Conservation (phyloP, 2,329 filamentous ascomycete species). For the Talaromyces albobiverticillius region DNA sequence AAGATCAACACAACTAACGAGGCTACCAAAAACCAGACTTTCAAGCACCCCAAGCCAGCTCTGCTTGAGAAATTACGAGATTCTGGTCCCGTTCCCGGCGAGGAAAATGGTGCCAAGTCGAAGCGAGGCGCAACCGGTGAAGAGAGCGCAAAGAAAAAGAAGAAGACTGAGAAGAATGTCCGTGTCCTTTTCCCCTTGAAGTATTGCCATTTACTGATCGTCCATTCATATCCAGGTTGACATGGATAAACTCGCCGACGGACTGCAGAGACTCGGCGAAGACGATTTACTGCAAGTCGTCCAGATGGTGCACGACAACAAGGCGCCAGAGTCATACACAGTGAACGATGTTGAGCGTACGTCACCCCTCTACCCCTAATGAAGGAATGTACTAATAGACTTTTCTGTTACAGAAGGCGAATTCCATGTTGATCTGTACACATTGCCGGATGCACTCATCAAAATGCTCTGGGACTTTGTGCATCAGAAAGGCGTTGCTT, state of each 20-base stretch:
- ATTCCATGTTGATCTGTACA: slow-evolving; percentile 97
- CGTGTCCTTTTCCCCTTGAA: slow-evolving; percentile 18
- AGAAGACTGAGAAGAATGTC: slow-evolving; percentile 62
- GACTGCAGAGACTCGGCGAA: slow-evolving; percentile 81
- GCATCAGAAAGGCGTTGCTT: slow-evolving; percentile 42
- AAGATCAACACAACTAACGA: neutral
- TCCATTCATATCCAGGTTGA: slow-evolving; percentile 59
- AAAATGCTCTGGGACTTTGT: slow-evolving; percentile 95
- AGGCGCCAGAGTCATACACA: slow-evolving; percentile 88
- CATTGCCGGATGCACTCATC: slow-evolving; percentile 83
- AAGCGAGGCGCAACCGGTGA: slow-evolving; percentile 58
- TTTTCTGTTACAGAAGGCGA: slow-evolving; percentile 68
- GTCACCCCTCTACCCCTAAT: slow-evolving; percentile 33
- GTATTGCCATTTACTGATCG: too few relatives aligned
- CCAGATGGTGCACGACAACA: slow-evolving; percentile 97
- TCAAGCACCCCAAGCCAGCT: slow-evolving; percentile 90
- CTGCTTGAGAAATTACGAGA: slow-evolving; percentile 76
- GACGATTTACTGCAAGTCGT: slow-evolving; percentile 93
- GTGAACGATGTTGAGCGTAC: slow-evolving; percentile 95
- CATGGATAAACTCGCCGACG: slow-evolving; percentile 95
- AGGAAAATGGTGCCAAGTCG: slow-evolving; percentile 61
- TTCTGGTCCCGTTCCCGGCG: slow-evolving; percentile 78
- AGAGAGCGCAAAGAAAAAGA: slow-evolving; percentile 72
- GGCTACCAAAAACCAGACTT: slow-evolving; percentile 55
- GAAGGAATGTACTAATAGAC: neutral